Base-by-base conservation (phyloP, 2,329 filamentous ascomycete species). In the Allantophomopsis cytisporea region DNA sequence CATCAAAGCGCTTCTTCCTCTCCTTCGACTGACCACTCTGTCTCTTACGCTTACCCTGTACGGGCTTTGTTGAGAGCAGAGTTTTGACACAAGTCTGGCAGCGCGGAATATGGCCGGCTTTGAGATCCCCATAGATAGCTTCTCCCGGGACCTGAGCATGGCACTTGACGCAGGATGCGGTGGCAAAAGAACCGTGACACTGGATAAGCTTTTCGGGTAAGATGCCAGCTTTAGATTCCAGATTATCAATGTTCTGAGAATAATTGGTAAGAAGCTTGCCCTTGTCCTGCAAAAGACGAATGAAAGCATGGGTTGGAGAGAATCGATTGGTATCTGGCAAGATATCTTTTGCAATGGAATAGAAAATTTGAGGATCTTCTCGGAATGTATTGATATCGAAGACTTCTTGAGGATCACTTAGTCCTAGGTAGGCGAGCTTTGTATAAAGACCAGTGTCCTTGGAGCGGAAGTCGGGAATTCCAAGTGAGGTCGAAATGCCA, bases 211-310 rank as follows among this genome's bases (percentile, higher is more conserved):
- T 94, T 28, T 84, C 79, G 1, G 76, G 71, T 16, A 68, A 62
- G 43, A 98, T 84, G 16, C 91, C 91, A 0, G 89, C 89, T 52
- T 83, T 79, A 44, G 79, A 73, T 59, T 98, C 89, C 38, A 95
- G 77, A 51, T 95, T 95, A 65, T 98, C 91, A 54, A 98, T 96
- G 59, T 98, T 98, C 58, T 98, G 91, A 0, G 91, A 94, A 64
- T 95, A 98, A 62, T 96, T 95, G 33, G 88, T 96, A 43, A 95
- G 73, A 6, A 98, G 73, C 59, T 94, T 94, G 47, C 75, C 78
- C 58, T 87, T 83, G 49, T 89, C 73, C 59, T 98, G 84, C 30
- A 98, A 72, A 50, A 95, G 70, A 28, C 79, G 76, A 54, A 98
- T 93, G 63, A 98, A 98, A 39, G 82, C 80, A 65, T 98, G 91